These are phyloP conservation scores for Phytophthora brassicae DNA, from an alignment of 352 stramenopile species.

Conservation along the genomic window DNA sequence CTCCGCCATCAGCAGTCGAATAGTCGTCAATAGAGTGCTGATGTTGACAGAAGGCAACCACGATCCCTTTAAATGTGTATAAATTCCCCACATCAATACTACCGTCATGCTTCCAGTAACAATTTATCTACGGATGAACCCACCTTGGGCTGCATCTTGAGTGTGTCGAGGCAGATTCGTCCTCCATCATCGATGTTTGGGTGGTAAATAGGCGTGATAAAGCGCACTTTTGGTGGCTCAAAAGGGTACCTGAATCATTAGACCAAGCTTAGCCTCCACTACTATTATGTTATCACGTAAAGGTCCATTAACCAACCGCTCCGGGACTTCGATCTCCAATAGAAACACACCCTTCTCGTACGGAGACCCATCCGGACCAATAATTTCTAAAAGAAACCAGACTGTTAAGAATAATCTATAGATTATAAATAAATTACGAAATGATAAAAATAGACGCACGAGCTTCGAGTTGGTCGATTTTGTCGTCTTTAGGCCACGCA, in stretches of 20 bases:
- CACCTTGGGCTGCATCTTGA: slow-evolving; percentile 91
- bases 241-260: slow-evolving; percentile 67
- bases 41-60: slow-evolving; percentile 93
- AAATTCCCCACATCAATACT: slow-evolving; percentile 10
- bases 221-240: slow-evolving; percentile 79
- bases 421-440: background rate
- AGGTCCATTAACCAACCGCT: slow-evolving; percentile 22
- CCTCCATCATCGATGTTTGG: slow-evolving; percentile 86
- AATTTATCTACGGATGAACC: background rate
- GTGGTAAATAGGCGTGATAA: slow-evolving; percentile 82
- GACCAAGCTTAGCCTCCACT: background rate
- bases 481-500: slow-evolving; percentile 76
- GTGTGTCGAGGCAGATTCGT: slow-evolving; percentile 89
- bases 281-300: background rate
- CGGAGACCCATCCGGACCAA: slow-evolving; percentile 77
- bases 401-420: slow-evolving; percentile 2
- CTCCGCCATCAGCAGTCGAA: slow-evolving; percentile 90
- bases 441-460: slow-evolving; percentile 39
- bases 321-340: slow-evolving; percentile 74
- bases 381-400: slow-evolving; percentile 52
- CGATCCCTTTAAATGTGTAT: slow-evolving; percentile 54
- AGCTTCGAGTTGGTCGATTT: slow-evolving; percentile 73
- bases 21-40: slow-evolving; percentile 87
- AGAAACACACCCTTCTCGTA: slow-evolving; percentile 81
- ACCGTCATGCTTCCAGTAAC: too few relatives aligned